These are phyloP conservation scores for Sporothrix phasma DNA, from an alignment of 2,329 filamentous ascomycete genomes.

Conservation along the genomic window DNA sequence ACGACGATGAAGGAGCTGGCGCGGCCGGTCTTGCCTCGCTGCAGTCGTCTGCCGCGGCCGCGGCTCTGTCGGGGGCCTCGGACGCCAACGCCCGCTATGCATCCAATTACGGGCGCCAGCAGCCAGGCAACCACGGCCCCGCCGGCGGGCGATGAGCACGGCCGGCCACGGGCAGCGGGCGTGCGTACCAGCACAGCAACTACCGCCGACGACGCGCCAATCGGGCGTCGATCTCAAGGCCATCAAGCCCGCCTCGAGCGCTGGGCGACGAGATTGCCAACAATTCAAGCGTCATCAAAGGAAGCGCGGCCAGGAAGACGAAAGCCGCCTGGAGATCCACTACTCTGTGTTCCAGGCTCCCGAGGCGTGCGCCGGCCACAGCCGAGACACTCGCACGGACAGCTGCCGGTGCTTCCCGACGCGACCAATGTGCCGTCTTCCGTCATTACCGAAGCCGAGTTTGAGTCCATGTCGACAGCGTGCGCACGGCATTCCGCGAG, in stretches of 20 bases:
- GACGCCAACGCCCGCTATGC: conserved; percentile 53
- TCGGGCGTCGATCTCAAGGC: conserved; percentile 95
- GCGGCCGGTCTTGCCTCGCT: conserved; percentile 38
- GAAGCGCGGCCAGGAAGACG: conserved; percentile 49
- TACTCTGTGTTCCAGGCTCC: conserved; percentile 94
- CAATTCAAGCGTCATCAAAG: conserved; percentile 88
- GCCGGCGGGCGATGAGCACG: conserved; percentile 32
- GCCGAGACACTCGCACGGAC: conserved; percentile 57
- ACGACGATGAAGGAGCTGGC: conserved; percentile 43
- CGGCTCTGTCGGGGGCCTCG: background rate
- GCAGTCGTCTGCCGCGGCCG: conserved; percentile 29
- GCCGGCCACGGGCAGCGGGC: background rate
- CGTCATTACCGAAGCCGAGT: conserved; percentile 47
- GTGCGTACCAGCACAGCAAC: background rate
- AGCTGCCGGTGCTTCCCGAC: conserved; percentile 7
- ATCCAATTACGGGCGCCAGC: conserved; percentile 36
- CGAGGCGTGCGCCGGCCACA: conserved; percentile 72
- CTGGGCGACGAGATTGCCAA: conserved; percentile 96
- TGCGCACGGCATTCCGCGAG: conserved; percentile 79
- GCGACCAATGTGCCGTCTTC: conserved; percentile 40
- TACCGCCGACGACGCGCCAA: conserved; percentile 45
- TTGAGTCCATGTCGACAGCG: conserved; percentile 85
- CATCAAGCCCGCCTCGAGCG: conserved; percentile 91
- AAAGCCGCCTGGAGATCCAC: conserved; percentile 88
- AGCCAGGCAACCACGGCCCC: conserved; percentile 22